These are phyloP conservation scores for Aspergillus japonicus DNA, from an alignment of 2,329 filamentous ascomycete species.

Conservation along the genomic window DNA sequence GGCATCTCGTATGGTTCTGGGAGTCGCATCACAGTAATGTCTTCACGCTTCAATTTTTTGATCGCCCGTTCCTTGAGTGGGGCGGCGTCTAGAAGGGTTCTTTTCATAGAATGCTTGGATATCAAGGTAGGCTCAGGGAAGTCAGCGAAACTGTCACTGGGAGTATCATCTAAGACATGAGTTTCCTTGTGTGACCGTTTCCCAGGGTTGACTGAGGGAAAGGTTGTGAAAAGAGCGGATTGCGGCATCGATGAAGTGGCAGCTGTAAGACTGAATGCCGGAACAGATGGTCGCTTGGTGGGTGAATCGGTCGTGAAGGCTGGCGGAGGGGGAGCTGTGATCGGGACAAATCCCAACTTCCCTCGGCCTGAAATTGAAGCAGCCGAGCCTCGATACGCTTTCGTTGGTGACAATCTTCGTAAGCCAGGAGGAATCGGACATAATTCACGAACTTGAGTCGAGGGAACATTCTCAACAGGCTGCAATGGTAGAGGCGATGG, in stretches of 20 bases:
- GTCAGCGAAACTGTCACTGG: constrained; percentile 47
- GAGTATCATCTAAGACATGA: constrained; percentile 38
- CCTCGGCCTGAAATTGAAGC: constrained; percentile 58
- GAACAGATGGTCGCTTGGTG: constrained; percentile 44
- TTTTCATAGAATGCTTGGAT: constrained; percentile 51
- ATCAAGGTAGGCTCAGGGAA: constrained; percentile 49
- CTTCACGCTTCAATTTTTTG: constrained; percentile 69
- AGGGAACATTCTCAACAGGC: constrained; percentile 37
- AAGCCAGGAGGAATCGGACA: constrained; percentile 56
- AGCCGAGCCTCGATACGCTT: constrained; percentile 55
- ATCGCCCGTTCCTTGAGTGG: constrained; percentile 67
- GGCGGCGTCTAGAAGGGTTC: constrained; percentile 69
- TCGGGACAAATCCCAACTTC: constrained; percentile 63
- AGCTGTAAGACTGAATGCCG: constrained; percentile 24
- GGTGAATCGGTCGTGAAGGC: constrained; percentile 51
- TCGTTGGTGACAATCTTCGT: constrained; percentile 66
- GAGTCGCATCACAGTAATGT: constrained; percentile 51
- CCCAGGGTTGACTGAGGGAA: constrained; percentile 47
- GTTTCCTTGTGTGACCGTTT: constrained; percentile 48
- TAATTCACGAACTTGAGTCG: constrained; percentile 64
- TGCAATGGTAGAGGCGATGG: constrained; percentile 53
- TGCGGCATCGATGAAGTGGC: constrained; percentile 34
- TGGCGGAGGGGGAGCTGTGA: constrained; percentile 47
- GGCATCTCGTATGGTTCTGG: constrained; percentile 80
- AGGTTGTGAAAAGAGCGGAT: constrained; percentile 52